Conservation (phyloP, 2,329 filamentous ascomycete genomes). For the Epichloe sylvatica region DNA sequence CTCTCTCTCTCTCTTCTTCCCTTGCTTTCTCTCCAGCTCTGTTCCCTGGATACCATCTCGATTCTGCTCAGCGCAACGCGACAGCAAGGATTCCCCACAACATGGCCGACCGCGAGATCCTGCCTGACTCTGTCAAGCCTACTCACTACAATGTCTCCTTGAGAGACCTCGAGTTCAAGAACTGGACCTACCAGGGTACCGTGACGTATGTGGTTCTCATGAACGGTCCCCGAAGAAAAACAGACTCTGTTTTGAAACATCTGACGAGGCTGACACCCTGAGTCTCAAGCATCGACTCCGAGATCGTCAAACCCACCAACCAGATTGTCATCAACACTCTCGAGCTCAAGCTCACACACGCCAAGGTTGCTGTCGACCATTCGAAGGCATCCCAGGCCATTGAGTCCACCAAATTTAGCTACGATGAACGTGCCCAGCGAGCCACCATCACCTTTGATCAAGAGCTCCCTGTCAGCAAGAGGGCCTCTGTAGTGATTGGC, state of each 20-base stretch:
- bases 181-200: constrained; percentile 67
- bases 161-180: constrained; percentile 61
- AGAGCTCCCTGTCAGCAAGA: constrained; percentile 52
- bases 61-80: constrained; percentile 24
- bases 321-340: constrained; percentile 75
- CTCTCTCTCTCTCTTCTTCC: neutral
- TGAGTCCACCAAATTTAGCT: constrained; percentile 54
- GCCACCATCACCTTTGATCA: constrained; percentile 64
- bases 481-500: constrained; percentile 52
- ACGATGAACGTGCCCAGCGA: constrained; percentile 74
- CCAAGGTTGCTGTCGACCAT: constrained; percentile 45
- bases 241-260: too few relatives aligned
- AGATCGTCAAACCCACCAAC: constrained; percentile 56
- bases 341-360: constrained; percentile 60
- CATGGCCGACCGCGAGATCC: constrained; percentile 48
- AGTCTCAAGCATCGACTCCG: constrained; percentile 51
- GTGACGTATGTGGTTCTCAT: constrained; percentile 39
- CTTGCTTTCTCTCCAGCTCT: constrained; percentile 9
- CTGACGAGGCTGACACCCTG: neutral
- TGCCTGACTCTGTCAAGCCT: constrained; percentile 58
- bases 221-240: neutral
- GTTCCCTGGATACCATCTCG: constrained; percentile 15
- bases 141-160: constrained; percentile 75
- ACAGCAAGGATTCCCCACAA: constrained; percentile 20
- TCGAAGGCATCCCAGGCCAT: constrained; percentile 42